phyloP scores from a whole-genome alignment of 2,329 filamentous ascomycete species.

The Cadophora malorum region DNA sequence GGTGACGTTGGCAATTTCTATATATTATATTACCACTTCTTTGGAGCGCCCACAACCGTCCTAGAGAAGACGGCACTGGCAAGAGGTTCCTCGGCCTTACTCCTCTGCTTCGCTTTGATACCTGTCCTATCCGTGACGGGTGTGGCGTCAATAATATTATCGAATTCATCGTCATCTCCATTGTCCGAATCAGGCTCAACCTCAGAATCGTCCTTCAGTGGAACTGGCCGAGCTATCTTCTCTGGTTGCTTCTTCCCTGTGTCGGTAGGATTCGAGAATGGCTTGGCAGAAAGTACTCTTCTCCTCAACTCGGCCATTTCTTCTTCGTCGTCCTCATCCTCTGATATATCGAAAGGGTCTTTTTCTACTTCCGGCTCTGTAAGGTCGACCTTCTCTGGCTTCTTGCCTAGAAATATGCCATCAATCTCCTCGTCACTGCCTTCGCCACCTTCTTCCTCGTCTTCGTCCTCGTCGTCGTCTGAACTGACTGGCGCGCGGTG shows the following conservation, averaged over 20 bases:
- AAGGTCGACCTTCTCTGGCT: constrained; percentile 48
- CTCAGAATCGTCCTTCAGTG: constrained; percentile 65
- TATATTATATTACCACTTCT: constrained; percentile 43
- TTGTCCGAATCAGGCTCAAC: constrained; percentile 76
- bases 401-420: constrained; percentile 67
- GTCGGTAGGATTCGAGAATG: constrained; percentile 71
- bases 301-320: constrained; percentile 92
- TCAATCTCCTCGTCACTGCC: constrained; percentile 56
- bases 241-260: constrained; percentile 61
- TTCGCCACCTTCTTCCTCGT: constrained; percentile 54
- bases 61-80: constrained; percentile 46
- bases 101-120: constrained; percentile 65
- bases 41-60: constrained; percentile 46
- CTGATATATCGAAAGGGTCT: constrained; percentile 79
- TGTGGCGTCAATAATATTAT: constrained; percentile 90
- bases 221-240: constrained; percentile 66
- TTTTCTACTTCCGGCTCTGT: constrained; percentile 52
- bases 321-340: constrained; percentile 78
- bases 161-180: constrained; percentile 77
- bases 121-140: constrained; percentile 88
- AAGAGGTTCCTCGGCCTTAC: constrained; percentile 50
- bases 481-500: constrained; percentile 60
- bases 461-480: constrained; percentile 53
- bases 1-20: not conserved
- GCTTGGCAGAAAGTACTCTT: constrained; percentile 89